Conservation (phyloP, 257 asterid species). For the Nicotiana undulata region DNA sequence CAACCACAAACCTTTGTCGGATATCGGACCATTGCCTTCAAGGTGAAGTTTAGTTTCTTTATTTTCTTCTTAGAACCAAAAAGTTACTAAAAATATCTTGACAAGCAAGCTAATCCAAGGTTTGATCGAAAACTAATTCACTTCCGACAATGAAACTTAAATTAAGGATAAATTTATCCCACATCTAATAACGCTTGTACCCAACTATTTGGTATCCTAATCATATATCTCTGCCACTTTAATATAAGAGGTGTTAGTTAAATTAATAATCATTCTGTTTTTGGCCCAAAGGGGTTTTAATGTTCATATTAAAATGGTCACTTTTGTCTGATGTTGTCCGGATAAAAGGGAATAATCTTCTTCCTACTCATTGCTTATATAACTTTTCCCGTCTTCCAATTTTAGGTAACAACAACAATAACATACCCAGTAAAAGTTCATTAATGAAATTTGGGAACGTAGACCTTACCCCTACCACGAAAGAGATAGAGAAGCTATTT, state of each 20-base stretch:
- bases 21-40: too few species aligned
- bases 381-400: background rate
- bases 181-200: background rate
- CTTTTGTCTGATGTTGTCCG: background rate
- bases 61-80: too few species aligned
- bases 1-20: too few species aligned
- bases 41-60: too few species aligned
- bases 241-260: background rate
- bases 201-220: slow-evolving; percentile 16
- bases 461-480: too few species aligned
- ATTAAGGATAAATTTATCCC: background rate
- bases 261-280: background rate
- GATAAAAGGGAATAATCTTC: background rate
- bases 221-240: slow-evolving; percentile 1
- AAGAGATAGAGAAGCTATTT: too few species aligned
- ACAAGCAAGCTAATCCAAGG: background rate
- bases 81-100: background rate
- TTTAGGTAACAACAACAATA: too few species aligned
- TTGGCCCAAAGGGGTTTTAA: background rate
- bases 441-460: too few species aligned
- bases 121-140: background rate
- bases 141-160: background rate
- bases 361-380: background rate
- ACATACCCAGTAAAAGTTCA: too few species aligned
- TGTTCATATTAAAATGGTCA: background rate